Percentiles rank a stretch among this genome's conserved stretches.
phyloP scores from a whole-genome alignment of 2,329 filamentous ascomycete genomes.

The Lachnellula suecica region DNA sequence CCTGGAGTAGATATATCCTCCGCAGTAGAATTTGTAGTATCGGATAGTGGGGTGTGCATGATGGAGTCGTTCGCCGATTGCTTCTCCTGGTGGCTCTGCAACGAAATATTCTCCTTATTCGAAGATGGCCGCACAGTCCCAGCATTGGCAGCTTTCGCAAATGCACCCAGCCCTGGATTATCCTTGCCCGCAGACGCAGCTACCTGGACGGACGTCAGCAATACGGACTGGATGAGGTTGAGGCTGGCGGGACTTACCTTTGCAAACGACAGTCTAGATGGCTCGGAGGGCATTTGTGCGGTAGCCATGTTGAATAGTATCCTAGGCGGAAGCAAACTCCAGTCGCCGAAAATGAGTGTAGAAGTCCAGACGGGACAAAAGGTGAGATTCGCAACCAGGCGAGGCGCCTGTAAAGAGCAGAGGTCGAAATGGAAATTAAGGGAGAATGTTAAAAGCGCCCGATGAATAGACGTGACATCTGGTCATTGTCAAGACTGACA shows the following conservation, averaged over 20 bases:
- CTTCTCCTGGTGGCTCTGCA: conserved; percentile 9
- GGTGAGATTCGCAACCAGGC: conserved; percentile 31
- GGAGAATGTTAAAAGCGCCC: conserved; percentile 35
- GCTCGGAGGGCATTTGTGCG: conserved; percentile 44
- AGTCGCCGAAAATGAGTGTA: conserved; percentile 30
- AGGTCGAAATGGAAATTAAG: conserved; percentile 30
- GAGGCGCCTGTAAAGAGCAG: conserved; percentile 24
- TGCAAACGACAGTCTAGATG: conserved; percentile 69
- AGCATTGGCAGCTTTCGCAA: conserved; percentile 29
- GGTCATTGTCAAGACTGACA: conserved; percentile 36
- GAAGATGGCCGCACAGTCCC: conserved; percentile 30
- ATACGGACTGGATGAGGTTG: conserved; percentile 9
- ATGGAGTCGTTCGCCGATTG: conserved; percentile 5
- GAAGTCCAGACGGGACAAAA: conserved; percentile 30
- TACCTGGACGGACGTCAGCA: conserved; percentile 38
- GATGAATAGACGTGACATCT: conserved; percentile 34
- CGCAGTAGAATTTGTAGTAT: conserved; percentile 1
- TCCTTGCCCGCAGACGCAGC: conserved; percentile 47
- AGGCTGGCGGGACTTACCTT: conserved; percentile 52
- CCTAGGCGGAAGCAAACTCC: conserved; percentile 13
- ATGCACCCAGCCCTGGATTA: conserved; percentile 32
- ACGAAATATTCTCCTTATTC: conserved; percentile 26
- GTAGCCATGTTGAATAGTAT: conserved; percentile 43
- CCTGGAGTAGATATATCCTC: conserved; percentile 30
- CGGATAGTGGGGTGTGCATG: conserved; percentile 7